Percentiles rank a stretch among this genome's conserved stretches.
Conservation (phyloP, 192 early-diverging fungal genomes). For the Obelidium mucronatum region DNA sequence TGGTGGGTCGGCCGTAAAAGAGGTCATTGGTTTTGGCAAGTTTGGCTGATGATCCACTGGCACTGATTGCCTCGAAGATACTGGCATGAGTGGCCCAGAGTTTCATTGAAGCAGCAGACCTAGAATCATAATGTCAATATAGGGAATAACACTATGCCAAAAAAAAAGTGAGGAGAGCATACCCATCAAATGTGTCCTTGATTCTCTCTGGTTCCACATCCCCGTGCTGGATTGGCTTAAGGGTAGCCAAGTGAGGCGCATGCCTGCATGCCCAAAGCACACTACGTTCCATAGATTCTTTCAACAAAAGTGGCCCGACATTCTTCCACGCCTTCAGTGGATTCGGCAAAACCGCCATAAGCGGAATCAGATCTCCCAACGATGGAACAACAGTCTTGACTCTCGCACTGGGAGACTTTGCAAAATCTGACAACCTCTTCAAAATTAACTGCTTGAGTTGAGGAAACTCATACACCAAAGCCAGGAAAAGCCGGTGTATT, state of each 20-base stretch:
- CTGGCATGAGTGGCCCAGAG: slow-evolving; percentile 23
- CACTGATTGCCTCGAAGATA: slow-evolving; percentile 26
- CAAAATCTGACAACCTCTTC: slow-evolving; percentile 21
- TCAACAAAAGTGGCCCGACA: slow-evolving; percentile 27
- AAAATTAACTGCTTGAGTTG: slow-evolving; percentile 29
- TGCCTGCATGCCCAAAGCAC: slow-evolving; percentile 39
- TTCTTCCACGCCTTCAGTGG: slow-evolving; percentile 17
- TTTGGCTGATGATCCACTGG: not conserved
- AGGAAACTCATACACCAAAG: slow-evolving; percentile 42
- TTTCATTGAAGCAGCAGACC: slow-evolving; percentile 11
- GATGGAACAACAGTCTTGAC: slow-evolving; percentile 37
- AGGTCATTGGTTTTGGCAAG: slow-evolving; percentile 26
- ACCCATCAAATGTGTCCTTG: slow-evolving; percentile 13
- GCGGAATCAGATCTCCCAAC: slow-evolving; percentile 44
- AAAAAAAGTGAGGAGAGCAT: not conserved
- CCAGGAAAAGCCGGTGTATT: slow-evolving; percentile 43
- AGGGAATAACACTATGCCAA: too few species aligned
- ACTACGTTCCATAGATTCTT: slow-evolving; percentile 26
- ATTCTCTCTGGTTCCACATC: slow-evolving; percentile 26
- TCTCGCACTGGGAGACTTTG: slow-evolving; percentile 15
- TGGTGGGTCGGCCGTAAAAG: slow-evolving; percentile 40
- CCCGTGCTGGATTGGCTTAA: not conserved
- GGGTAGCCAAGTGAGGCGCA: slow-evolving; percentile 29
- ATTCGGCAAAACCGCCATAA: slow-evolving; percentile 31
- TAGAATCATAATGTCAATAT: not conserved